These are phyloP conservation scores for Poronia punctata DNA, from an alignment of 495 filamentous ascomycete species.

Conservation along the genomic window DNA sequence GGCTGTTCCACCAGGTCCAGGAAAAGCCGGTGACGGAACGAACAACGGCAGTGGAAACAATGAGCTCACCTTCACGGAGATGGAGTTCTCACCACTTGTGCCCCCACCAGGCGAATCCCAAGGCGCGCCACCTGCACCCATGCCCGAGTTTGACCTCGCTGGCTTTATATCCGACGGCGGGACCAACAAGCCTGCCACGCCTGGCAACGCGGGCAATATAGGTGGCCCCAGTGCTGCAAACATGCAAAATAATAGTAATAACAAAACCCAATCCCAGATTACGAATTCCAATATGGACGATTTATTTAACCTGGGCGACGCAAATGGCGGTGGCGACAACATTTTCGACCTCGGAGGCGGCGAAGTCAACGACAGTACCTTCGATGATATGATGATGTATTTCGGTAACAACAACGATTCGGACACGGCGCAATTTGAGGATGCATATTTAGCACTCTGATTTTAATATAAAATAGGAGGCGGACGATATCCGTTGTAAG, in stretches of 20 bases:
- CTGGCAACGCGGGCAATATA: conserved; percentile 12
- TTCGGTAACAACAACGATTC: conserved; percentile 23
- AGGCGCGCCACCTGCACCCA: conserved; percentile 18
- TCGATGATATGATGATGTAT: conserved; percentile 37
- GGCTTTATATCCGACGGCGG: conserved; percentile 20
- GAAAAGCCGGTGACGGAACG: conserved; percentile 3
- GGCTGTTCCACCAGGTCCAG: conserved; percentile 10
- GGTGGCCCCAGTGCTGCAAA: conserved; percentile 3
- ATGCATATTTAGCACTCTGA: conserved; percentile 30
- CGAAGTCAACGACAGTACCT: conserved; percentile 31
- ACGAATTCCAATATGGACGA: conserved; percentile 28
- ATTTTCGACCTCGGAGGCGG: conserved; percentile 33
- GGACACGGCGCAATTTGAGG: conserved; percentile 33
- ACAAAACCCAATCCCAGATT: conserved; percentile 14
- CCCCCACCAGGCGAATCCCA: conserved; percentile 22
- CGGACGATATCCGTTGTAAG: too few species aligned
- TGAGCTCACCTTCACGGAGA: conserved; percentile 32
- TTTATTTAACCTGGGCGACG: conserved; percentile 30
- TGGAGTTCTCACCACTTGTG: conserved; percentile 38
- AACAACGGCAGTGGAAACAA: conserved; percentile 8
- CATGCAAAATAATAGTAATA: conserved; percentile 5
- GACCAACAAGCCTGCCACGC: conserved; percentile 9
- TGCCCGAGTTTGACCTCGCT: conserved; percentile 25
- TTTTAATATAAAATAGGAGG: too few species aligned
- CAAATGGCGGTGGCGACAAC: conserved; percentile 19